These are phyloP conservation scores for Salvia rosmarinus DNA, from an alignment of 257 asterid genomes.

Conservation along the genomic window DNA sequence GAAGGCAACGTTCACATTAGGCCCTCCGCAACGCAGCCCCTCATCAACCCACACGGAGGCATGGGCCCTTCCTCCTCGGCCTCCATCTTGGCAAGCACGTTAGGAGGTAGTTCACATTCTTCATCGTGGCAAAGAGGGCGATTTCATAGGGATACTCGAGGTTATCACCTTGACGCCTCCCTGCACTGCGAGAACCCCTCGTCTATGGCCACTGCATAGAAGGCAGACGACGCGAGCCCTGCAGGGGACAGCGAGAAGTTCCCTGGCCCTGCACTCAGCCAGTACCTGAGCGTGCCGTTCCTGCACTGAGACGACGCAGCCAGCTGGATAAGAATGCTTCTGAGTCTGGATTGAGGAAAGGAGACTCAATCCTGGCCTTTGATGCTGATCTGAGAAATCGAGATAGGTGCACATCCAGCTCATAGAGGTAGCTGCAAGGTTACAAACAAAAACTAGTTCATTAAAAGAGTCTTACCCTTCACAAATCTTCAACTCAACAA, in stretches of 20 bases:
- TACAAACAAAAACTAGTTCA: background rate
- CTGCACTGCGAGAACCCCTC: constrained; percentile 64
- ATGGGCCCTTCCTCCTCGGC: constrained; percentile 74
- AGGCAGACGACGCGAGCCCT: constrained; percentile 70
- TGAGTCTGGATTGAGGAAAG: constrained; percentile 55
- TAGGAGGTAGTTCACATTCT: constrained; percentile 89
- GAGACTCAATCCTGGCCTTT: constrained; percentile 61
- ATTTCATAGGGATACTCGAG: constrained; percentile 75
- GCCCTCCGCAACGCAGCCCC: constrained; percentile 89
- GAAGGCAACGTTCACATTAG: constrained; percentile 87
- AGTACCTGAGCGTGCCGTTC: constrained; percentile 74
- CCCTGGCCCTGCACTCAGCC: constrained; percentile 91
- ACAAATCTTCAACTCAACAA: too few relatives aligned
- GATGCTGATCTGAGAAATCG: constrained; percentile 84
- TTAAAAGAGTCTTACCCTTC: too few relatives aligned
- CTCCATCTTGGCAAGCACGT: constrained; percentile 79
- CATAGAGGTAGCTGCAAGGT: constrained; percentile 61
- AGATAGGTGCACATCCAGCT: constrained; percentile 72
- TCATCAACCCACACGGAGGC: constrained; percentile 85
- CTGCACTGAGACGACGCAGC: constrained; percentile 65
- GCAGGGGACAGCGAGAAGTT: constrained; percentile 79
- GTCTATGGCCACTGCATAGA: constrained; percentile 80
- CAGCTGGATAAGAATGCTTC: constrained; percentile 79
- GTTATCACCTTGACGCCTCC: constrained; percentile 75
- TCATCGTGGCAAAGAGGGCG: constrained; percentile 81